These are phyloP conservation scores for Cocos nucifera DNA, from an alignment of 176 grass and related monocot genomes.

Conservation along the genomic window DNA sequence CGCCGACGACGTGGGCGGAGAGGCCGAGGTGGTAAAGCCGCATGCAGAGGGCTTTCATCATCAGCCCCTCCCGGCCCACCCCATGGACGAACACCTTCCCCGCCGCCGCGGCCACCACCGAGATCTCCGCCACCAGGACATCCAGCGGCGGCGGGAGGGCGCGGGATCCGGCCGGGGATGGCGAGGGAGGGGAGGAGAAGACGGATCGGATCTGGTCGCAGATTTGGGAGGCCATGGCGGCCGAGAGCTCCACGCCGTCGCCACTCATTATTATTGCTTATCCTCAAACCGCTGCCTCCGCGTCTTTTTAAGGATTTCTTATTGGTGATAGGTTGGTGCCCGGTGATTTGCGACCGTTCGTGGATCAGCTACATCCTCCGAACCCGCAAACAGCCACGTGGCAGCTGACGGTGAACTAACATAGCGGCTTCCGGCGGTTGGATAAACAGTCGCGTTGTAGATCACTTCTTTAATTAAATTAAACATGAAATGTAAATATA, in stretches of 20 bases:
- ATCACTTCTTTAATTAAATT: no score
- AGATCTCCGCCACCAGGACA: conserved; percentile 26
- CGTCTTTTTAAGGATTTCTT: no score
- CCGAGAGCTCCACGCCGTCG: conserved; percentile 8
- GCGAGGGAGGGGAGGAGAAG: conserved; percentile 35
- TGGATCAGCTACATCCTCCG: no score
- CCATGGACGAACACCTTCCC: conserved; percentile 68
- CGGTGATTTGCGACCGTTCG: no score
- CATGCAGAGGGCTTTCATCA: conserved; percentile 78
- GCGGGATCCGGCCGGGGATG: background rate
- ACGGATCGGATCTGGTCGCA: conserved; percentile 64
- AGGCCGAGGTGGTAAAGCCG: conserved; percentile 82
- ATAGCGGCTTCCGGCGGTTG: no score
- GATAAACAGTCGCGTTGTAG: no score
- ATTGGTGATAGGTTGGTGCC: no score
- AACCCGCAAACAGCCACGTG: no score
- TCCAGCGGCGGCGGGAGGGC: conserved; percentile 27
- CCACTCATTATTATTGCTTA: conserved; percentile 20
- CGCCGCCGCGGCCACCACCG: conserved; percentile 27
- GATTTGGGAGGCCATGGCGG: conserved; percentile 36
- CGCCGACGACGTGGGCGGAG: conserved; percentile 59
- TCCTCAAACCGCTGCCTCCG: background rate
- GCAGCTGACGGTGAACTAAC: no score
- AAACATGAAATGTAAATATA: no score
- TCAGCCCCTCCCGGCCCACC: conserved; percentile 92